A percentile compares a stretch with the other conserved stretches of the same genome.
Evolutionary conservation across 768 basidiomycete genomes (phyloP).

Genomic region (Lyophyllum shimeji): DNA sequence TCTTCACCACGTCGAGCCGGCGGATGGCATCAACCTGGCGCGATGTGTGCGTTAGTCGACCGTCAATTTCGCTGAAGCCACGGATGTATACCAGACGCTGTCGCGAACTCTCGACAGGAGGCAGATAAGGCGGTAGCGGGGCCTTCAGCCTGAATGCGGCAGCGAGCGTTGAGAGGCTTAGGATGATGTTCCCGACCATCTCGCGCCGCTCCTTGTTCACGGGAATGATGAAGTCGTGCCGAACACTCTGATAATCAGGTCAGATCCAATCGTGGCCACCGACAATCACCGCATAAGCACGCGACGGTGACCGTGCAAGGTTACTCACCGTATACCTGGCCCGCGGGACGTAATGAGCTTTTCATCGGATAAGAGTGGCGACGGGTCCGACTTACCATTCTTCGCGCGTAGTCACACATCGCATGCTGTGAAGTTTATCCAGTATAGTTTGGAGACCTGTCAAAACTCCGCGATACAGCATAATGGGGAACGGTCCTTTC

Average conservation of each 20-base stretch:
- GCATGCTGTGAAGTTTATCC: conserved; percentile 91
- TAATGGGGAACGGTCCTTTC: conserved; percentile 92
- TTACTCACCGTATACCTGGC: conserved; percentile 69
- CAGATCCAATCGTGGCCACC: background rate
- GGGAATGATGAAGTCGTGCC: conserved; percentile 85
- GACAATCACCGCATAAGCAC: background rate
- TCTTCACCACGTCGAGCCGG: conserved; percentile 83
- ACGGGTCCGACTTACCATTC: conserved; percentile 66
- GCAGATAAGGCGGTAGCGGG: conserved; percentile 94
- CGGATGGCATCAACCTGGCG: conserved; percentile 78
- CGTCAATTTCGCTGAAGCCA: background rate
- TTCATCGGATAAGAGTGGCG: conserved; percentile 10
- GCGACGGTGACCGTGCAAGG: background rate
- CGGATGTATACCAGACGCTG: conserved; percentile 62
- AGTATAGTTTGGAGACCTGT: conserved; percentile 83
- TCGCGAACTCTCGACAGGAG: conserved; percentile 86
- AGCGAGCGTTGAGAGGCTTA: conserved; percentile 81
- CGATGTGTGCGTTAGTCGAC: background rate
- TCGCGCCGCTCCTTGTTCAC: conserved; percentile 88
- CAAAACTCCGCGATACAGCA: conserved; percentile 80
- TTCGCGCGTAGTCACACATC: conserved; percentile 93
- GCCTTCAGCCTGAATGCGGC: conserved; percentile 83
- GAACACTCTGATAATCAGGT: conserved; percentile 58
- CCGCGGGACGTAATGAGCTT: background rate
- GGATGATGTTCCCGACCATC: conserved; percentile 93